Conservation (phyloP, 352 stramenopile genomes). For the Globisporangium carolinianum region DNA sequence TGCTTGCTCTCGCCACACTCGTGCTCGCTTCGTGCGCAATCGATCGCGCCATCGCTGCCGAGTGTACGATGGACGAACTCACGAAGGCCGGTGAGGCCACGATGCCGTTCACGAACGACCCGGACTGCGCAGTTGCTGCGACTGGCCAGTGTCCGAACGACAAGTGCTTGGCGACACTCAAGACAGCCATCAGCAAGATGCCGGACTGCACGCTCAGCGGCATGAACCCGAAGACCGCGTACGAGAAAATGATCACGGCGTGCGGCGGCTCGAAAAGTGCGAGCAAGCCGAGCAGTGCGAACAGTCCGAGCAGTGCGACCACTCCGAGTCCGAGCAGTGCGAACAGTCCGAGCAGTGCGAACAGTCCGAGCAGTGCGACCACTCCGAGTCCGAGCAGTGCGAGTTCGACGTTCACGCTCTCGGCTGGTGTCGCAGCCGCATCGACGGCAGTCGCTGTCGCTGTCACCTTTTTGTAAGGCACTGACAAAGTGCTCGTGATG, state of each 20-base stretch:
- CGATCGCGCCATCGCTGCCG: background rate
- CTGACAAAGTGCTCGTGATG: too few relatives aligned
- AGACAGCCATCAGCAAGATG: background rate
- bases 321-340: background rate
- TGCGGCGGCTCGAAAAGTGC: background rate
- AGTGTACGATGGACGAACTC: background rate
- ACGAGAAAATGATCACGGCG: background rate
- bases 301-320: too few relatives aligned
- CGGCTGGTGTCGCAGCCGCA: background rate
- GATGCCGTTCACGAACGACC: background rate
- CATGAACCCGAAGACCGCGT: background rate
- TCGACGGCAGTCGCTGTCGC: background rate
- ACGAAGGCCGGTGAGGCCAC: background rate
- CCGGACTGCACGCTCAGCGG: background rate
- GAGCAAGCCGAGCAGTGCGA: too few relatives aligned
- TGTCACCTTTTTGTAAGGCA: background rate
- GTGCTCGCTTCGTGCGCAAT: background rate
- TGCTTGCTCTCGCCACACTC: background rate
- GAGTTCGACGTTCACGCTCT: background rate
- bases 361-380: too few relatives aligned
- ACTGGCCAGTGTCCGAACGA: background rate
- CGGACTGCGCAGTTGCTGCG: background rate
- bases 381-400: background rate
- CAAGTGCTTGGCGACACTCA: background rate
- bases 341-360: background rate